Base-by-base conservation (phyloP, 371 early-diverging fungal genomes). In the Batkoa obscura region DNA sequence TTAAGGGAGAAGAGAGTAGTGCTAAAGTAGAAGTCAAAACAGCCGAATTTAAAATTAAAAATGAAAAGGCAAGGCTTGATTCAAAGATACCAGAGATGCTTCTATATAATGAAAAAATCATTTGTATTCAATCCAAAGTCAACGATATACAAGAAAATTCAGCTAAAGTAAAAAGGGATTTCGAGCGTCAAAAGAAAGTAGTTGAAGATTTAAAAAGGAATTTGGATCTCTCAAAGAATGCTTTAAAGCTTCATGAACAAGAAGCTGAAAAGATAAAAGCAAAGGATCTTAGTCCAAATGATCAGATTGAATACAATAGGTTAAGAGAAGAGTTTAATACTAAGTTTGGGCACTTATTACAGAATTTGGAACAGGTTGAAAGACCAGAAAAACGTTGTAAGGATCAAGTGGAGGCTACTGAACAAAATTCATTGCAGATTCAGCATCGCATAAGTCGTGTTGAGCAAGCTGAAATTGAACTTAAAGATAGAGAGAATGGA, bases 11-110 rank as follows among this genome's bases (percentile, higher is more conserved):
- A 0, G 66, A 84, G 54, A 78, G 77, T 58, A 67, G 66, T 9
- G 76, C 81, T 23, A 78, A 80, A 59, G 82, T 79, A 62, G 67
- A 76, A 30, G 80, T 83, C 45, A 92, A 88, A n/a, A n/a, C n/a
- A n/a, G n/a, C n/a, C n/a, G n/a, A n/a, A n/a, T n/a, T n/a, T n/a
- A n/a, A n/a, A n/a, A n/a, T n/a, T n/a, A n/a, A n/a, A n/a, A n/a
- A n/a, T n/a, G n/a, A n/a, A n/a, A n/a, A n/a, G n/a, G n/a, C 70
- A 51, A 76, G 74, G 15, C 58, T 83, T 37, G 75, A 78, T 43
- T 76, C 76, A 3, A 62, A 75, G 71, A 66, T 70, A 17, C 78
- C 79, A 8, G 69, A 67, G 12, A 64, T 77, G 45, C 62, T 87
- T 3, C 75, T 73, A 8, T 64, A 84, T 17, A 76, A 80, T 46